Evolutionary conservation across 495 filamentous ascomycete genomes (phyloP), one percentile per base, ranked within the genome.

Genomic region (Pyrenula aspistea): DNA sequence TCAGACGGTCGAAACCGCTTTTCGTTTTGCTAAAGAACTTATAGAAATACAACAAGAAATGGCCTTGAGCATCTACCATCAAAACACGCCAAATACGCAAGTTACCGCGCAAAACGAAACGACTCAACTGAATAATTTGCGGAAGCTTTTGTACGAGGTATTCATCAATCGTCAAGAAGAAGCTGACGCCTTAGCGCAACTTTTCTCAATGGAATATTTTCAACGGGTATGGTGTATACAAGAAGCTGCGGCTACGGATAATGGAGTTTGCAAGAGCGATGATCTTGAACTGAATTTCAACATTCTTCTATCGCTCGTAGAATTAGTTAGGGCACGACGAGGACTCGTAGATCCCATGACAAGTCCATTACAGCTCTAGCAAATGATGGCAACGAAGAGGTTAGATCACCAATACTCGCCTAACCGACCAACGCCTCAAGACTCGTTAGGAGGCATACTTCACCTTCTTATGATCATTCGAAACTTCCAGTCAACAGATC

Each of bases 401-500:
- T 19, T 20, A 8, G 19, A 20, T 8, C 50, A 8, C 31, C 31
- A 42, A 42, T 15, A 42, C 8, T 15, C 31, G 15, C 15, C 31
- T 42, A 42, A 42, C 31, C 31, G 31, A 42, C 31, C 31, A 42
- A 15, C 31, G 15, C 31, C 31, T 8, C 31, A 42, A 42, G 31
- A 42, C 31, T 42, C 31, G 4, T 42, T 42, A 15, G 31, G 31
- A 19, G 8, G 22, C 20, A 20, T 52, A 52, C 50, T 55, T 2
- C 24, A 55, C 2, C 53, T 36, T n/a, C 22, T 55, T 22, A 22
- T 10, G 12, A 47, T 25, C 21, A 22, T 10, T 55, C 24, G 24
- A 20, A 47, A 25, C 19, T 19, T 24, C 53, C 23, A 24, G 12
- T 54, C 55, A 21, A 53, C 50, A 12, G 49, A 60, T 57, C 48